Evolutionary conservation across 345 rosid species (phyloP), one percentile per base, ranked within the genome.

Genomic region (Raphanus raphanistrum): DNA sequence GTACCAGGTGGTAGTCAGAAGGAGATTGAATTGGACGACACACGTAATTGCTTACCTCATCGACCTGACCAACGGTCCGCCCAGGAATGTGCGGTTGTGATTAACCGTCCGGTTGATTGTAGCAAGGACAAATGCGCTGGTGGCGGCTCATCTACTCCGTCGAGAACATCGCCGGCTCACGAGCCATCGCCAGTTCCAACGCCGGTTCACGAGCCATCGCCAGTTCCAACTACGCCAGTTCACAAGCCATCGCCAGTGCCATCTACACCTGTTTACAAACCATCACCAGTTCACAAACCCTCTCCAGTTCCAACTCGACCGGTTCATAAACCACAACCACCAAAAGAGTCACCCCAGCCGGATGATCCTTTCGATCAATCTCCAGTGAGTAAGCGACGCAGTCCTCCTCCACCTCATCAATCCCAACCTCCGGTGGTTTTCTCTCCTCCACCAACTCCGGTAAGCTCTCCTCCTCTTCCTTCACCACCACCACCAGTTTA

Each of bases 21-120:
- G 13, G 82, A 85, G 52, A 12, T 65, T 65, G 83, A 27, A 43
- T 52, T 91, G 35, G 84, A 90, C 1, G 96, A 88, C 32, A n/a
- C 29, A 0, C 35, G 75, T 35, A 93, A 93, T 28, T 93, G 98
- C 79, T 74, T 91, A 67, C 66, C 79, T 8, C 75, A 73, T 10
- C 81, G 89, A 75, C 86, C 89, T 8, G 16, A 72, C 1, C 98
- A 91, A 76, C 89, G 81, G 70, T 50, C 81, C 0, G n/a, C 82
- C 0, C 76, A 72, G 41, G 72, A 55, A 64, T 93, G 97, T 65
- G 38, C 80, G 8, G 82, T 85, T 0, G 84, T 87, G 52, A 81
- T 86, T 28, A 87, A 65, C 72, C 76, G 72, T 6, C 90, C 91
- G 1, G 89, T 91, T 43, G 97, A 93, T 68, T 93, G 98, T 63